phyloP scores from a whole-genome alignment of 2,329 filamentous ascomycete genomes.

The Claviceps paspali region DNA sequence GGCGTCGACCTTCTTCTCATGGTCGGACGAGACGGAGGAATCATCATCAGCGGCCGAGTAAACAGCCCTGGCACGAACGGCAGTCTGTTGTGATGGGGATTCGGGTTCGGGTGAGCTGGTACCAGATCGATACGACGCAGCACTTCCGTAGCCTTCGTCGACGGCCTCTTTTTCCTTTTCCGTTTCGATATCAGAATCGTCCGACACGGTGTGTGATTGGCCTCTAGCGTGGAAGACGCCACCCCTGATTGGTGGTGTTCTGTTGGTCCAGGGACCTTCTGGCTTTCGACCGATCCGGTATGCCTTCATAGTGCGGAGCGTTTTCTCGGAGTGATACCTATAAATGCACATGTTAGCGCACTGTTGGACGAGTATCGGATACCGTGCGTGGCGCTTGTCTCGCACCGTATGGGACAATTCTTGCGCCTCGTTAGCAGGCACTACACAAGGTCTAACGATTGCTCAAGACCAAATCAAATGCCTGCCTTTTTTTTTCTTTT shows the following conservation, averaged over 20 bases:
- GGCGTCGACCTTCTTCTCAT: background rate
- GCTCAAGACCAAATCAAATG: no score
- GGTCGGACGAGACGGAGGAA: background rate
- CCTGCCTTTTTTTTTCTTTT: background rate
- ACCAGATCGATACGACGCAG: conserved; percentile 4
- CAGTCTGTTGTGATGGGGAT: no score
- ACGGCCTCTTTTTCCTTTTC: conserved; percentile 6
- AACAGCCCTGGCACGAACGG: conserved; percentile 2
- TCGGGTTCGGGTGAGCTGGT: conserved; percentile 4
- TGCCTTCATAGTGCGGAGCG: conserved; percentile 40
- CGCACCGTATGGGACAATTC: background rate
- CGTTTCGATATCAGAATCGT: conserved; percentile 6
- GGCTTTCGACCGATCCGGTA: conserved; percentile 44
- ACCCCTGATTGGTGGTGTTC: conserved; percentile 42
- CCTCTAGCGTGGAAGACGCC: conserved; percentile 16
- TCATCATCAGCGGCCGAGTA: background rate
- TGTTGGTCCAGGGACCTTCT: conserved; percentile 38
- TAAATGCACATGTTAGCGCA: conserved; percentile 7
- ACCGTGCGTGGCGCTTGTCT: background rate
- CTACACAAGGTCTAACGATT: no score
- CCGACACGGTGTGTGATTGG: conserved; percentile 5
- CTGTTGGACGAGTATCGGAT: conserved; percentile 2
- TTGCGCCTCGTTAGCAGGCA: background rate
- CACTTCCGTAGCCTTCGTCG: conserved; percentile 7
- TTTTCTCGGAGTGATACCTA: conserved; percentile 42